A percentile compares a stretch with the other conserved stretches of the same genome.
Conservation (phyloP, 2,329 filamentous ascomycete genomes). For the Arthroderma uncinatum region DNA sequence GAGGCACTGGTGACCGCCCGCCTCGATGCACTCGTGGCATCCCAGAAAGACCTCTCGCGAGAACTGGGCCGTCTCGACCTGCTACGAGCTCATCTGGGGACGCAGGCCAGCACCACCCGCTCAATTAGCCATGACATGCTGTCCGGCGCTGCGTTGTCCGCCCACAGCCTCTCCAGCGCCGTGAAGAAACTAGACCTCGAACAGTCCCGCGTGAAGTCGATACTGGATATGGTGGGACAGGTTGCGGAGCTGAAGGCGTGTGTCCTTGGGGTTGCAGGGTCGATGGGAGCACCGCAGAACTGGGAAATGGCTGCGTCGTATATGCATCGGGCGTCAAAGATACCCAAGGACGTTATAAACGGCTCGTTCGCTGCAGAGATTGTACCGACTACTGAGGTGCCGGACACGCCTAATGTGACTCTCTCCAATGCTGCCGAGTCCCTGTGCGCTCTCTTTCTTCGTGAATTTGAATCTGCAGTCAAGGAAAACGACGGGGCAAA, state of each 20-base stretch:
- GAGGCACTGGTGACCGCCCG: slow-evolving; percentile 63
- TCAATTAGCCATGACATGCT: slow-evolving; percentile 86
- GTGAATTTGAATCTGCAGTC: slow-evolving; percentile 90
- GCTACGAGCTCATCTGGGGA: slow-evolving; percentile 73
- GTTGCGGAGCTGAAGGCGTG: slow-evolving; percentile 95
- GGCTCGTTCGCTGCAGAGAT: slow-evolving; percentile 83
- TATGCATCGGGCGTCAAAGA: slow-evolving; percentile 66
- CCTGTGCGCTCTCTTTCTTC: slow-evolving; percentile 76
- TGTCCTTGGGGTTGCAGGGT: slow-evolving; percentile 83
- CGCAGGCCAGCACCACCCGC: slow-evolving; percentile 73
- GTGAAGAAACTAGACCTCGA: slow-evolving; percentile 83
- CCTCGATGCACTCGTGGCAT: slow-evolving; percentile 65
- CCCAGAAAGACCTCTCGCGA: slow-evolving; percentile 74
- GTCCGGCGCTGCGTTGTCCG: slow-evolving; percentile 71
- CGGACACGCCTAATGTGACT: slow-evolving; percentile 78
- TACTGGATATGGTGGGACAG: slow-evolving; percentile 84
- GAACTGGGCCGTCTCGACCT: slow-evolving; percentile 81
- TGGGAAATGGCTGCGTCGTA: slow-evolving; percentile 96
- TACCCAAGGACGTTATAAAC: slow-evolving; percentile 68
- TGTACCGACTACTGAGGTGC: slow-evolving; percentile 90
- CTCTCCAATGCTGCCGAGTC: slow-evolving; percentile 80
- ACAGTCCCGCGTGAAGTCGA: slow-evolving; percentile 82
- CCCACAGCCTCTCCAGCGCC: slow-evolving; percentile 70
- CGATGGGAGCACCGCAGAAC: slow-evolving; percentile 95
- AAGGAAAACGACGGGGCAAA: slow-evolving; percentile 75